Conservation (phyloP, 2,329 filamentous ascomycete genomes). For the Alternaria arbusti region DNA sequence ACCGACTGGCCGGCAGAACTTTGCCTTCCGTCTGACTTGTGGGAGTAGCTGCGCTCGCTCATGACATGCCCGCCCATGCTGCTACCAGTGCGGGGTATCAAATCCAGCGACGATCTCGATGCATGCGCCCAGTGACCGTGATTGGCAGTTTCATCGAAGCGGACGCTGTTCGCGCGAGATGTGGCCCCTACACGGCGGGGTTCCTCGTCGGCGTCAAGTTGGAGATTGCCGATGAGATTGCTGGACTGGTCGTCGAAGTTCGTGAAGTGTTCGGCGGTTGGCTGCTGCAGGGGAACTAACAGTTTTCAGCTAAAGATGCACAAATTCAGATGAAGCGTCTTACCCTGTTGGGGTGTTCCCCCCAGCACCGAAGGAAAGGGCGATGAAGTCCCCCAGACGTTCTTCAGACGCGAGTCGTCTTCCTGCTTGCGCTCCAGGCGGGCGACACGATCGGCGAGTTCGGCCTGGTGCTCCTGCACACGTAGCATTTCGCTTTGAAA, state of each 20-base stretch:
- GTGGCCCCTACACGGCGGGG: slow-evolving; percentile 83
- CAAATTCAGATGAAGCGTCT: slow-evolving; percentile 31
- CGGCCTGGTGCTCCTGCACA: slow-evolving; percentile 65
- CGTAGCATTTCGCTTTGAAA: slow-evolving; percentile 68
- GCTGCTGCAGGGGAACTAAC: slow-evolving; percentile 78
- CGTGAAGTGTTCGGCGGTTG: slow-evolving; percentile 84
- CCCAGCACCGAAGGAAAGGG: slow-evolving; percentile 87
- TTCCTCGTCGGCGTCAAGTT: slow-evolving; percentile 86
- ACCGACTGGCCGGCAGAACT: slow-evolving; percentile 89
- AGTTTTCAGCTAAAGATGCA: slow-evolving; percentile 19
- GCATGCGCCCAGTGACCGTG: slow-evolving; percentile 88
- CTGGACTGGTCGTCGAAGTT: slow-evolving; percentile 87
- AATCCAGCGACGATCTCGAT: slow-evolving; percentile 82
- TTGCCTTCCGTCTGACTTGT: slow-evolving; percentile 94
- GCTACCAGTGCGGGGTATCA: slow-evolving; percentile 79
- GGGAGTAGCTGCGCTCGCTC: slow-evolving; percentile 89
- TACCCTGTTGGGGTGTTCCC: slow-evolving; percentile 87
- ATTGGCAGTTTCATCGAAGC: slow-evolving; percentile 94
- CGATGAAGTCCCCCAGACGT: slow-evolving; percentile 83
- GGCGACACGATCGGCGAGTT: slow-evolving; percentile 67
- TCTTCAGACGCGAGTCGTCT: slow-evolving; percentile 73
- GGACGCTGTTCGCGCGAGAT: slow-evolving; percentile 94
- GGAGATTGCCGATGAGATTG: slow-evolving; percentile 78
- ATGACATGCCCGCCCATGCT: slow-evolving; percentile 78
- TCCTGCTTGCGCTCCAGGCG: slow-evolving; percentile 67